Evolutionary conservation across 768 basidiomycete species (phyloP).

Genomic region (Cystobasidium ongulense): DNA sequence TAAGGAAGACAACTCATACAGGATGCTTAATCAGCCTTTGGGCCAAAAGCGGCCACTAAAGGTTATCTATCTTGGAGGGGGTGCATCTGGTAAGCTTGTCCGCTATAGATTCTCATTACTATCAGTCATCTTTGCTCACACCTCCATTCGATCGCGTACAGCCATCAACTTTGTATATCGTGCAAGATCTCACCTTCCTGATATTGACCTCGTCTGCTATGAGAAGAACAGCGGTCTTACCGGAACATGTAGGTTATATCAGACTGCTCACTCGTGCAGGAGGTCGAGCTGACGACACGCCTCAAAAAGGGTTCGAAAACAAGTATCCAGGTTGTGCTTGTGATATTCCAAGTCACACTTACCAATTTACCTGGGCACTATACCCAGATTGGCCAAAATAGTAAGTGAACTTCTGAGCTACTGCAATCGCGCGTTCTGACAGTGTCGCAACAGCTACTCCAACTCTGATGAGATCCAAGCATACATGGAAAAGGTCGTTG

Average conservation of each 20-base stretch:
- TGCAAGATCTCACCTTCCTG: constrained; percentile 28
- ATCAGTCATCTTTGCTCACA: neutral
- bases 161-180: constrained; percentile 33
- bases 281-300: neutral
- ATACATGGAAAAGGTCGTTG: constrained; percentile 49
- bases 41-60: constrained; percentile 32
- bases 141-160: neutral
- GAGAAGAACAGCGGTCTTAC: constrained; percentile 34
- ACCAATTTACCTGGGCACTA: constrained; percentile 33
- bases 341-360: constrained; percentile 52
- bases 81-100: constrained; percentile 30
- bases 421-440: neutral
- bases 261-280: neutral
- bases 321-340: constrained; percentile 50
- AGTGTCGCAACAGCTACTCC: constrained; percentile 55
- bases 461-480: constrained; percentile 56
- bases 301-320: constrained; percentile 23
- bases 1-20: constrained; percentile 9
- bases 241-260: constrained; percentile 26
- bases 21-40: constrained; percentile 34
- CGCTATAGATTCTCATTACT: too few species aligned
- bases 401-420: neutral
- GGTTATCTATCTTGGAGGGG: constrained; percentile 34
- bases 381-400: constrained; percentile 24
- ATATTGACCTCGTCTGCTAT: constrained; percentile 32